phyloP scores from a whole-genome alignment of 306 rosid species.

The Hylodesmum podocarpum region DNA sequence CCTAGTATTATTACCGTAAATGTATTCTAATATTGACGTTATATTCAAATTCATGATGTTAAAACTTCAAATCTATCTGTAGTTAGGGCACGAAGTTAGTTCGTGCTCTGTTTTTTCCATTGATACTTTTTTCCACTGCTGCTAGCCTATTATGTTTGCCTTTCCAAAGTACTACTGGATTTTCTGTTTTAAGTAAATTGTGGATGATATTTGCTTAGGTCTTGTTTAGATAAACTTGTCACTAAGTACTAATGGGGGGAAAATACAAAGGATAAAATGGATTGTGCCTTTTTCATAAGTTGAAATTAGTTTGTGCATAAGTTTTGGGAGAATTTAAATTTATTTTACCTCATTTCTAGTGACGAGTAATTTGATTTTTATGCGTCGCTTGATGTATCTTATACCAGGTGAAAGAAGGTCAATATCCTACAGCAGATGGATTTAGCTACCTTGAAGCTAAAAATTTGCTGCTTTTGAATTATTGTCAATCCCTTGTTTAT shows the following conservation, averaged over 20 bases:
- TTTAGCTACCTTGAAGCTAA: slow-evolving; percentile 90
- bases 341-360: too few relatives aligned
- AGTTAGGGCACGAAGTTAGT: neutral
- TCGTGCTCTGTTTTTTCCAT: neutral
- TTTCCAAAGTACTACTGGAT: neutral
- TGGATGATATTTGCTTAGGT: neutral
- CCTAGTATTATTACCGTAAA: neutral
- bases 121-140: neutral
- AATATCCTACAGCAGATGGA: slow-evolving; percentile 70
- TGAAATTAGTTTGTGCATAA: too few relatives aligned
- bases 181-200: neutral
- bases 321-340: too few relatives aligned
- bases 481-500: slow-evolving; percentile 86
- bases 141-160: neutral
- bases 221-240: too few relatives aligned
- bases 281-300: too few relatives aligned
- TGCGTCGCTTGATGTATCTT: neutral
- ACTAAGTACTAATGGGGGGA: too few relatives aligned
- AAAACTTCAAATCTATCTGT: neutral
- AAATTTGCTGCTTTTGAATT: slow-evolving; percentile 69
- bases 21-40: neutral
- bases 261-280: too few relatives aligned
- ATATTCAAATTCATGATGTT: neutral
- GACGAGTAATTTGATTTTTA: neutral
- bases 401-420: slow-evolving; percentile 62